Conservation (phyloP, 169 alveolate species). For the Plasmodium sp. region DNA sequence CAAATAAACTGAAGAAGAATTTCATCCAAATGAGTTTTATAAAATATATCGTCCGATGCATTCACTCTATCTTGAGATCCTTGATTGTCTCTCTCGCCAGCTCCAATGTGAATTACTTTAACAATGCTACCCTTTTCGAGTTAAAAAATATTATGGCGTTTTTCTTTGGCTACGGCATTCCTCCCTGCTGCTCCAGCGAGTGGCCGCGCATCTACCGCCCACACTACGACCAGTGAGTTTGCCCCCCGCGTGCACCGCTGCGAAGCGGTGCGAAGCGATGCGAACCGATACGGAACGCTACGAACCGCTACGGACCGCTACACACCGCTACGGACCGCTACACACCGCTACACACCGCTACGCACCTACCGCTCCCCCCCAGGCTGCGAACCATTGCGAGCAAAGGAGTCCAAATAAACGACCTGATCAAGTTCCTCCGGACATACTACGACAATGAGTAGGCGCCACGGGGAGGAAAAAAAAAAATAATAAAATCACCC, state of each 20-base stretch:
- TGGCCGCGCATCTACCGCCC: constrained; percentile 30
- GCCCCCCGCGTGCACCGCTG: not conserved
- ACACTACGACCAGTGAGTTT: constrained; percentile 25
- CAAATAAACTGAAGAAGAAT: constrained; percentile 50
- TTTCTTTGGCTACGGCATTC: constrained; percentile 72
- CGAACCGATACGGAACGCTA: not conserved
- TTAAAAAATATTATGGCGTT: constrained; percentile 42
- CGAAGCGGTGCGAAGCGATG: too few relatives aligned
- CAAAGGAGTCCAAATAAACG: constrained; percentile 66
- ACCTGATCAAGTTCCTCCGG: constrained; percentile 41
- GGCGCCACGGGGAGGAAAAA: not conserved
- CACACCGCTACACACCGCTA: not conserved
- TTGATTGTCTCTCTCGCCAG: constrained; percentile 30
- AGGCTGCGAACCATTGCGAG: constrained; percentile 12
- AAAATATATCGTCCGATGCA: constrained; percentile 23
- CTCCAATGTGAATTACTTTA: constrained; percentile 30
- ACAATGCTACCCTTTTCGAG: constrained; percentile 38
- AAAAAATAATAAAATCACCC: not conserved
- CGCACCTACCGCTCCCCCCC: not conserved
- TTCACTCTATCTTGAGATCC: constrained; percentile 18
- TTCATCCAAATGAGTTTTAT: constrained; percentile 55
- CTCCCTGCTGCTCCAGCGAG: constrained; percentile 22
- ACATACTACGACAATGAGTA: constrained; percentile 73
- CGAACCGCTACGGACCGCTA: not conserved
- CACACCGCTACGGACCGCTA: not conserved